Percentiles rank a stretch among this genome's conserved stretches.
Conservation (phyloP, 2,329 filamentous ascomycete genomes). For the Trichophyton verrucosum region DNA sequence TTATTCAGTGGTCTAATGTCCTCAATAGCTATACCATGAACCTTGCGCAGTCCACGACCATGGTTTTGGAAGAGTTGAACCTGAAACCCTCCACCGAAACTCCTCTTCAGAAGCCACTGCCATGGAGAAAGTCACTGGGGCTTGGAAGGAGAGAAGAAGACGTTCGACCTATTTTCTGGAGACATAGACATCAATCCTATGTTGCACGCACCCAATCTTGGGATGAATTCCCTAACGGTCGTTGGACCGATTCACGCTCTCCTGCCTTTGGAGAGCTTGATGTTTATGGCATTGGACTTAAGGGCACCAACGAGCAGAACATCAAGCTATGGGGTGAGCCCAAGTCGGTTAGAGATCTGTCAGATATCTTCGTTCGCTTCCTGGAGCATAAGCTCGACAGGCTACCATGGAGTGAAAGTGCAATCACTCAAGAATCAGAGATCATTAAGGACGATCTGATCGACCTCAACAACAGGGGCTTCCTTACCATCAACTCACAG, state of each 20-base stretch:
- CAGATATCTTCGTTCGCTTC: constrained; percentile 73
- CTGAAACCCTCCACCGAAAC: constrained; percentile 66
- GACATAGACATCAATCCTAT: constrained; percentile 92
- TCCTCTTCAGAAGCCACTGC: constrained; percentile 76
- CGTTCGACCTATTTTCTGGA: constrained; percentile 96
- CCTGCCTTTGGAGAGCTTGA: constrained; percentile 94
- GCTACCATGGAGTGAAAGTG: constrained; percentile 86
- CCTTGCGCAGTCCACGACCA: constrained; percentile 79
- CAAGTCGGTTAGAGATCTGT: constrained; percentile 63
- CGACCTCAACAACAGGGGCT: constrained; percentile 68
- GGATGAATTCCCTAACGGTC: constrained; percentile 98
- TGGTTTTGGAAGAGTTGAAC: constrained; percentile 82
- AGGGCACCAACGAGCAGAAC: constrained; percentile 91
- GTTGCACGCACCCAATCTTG: constrained; percentile 91
- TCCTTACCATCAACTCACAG: constrained; percentile 95
- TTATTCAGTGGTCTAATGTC: not conserved
- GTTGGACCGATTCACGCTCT: constrained; percentile 94
- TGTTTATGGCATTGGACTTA: constrained; percentile 83
- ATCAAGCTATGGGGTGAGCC: constrained; percentile 90
- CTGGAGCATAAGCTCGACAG: constrained; percentile 67
- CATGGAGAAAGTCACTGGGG: constrained; percentile 90
- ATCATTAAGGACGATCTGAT: constrained; percentile 65
- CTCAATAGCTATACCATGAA: constrained; percentile 81
- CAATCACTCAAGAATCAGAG: constrained; percentile 71
- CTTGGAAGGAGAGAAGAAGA: constrained; percentile 84